phyloP scores from a whole-genome alignment of 2,329 filamentous ascomycete species.

The Phoma sp. region DNA sequence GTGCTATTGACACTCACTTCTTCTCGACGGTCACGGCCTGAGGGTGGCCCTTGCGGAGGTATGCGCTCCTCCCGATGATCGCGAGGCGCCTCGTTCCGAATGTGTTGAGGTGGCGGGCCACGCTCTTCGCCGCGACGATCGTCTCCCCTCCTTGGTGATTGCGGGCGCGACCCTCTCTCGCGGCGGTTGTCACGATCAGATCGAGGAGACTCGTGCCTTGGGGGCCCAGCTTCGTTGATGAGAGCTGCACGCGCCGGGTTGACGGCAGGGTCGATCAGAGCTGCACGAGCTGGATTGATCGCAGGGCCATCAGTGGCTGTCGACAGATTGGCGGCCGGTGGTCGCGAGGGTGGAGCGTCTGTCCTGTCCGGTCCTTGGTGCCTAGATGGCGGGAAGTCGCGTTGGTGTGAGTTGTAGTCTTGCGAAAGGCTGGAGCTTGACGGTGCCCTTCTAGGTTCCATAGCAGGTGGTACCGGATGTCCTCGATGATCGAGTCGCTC shows the following conservation, averaged over 20 bases:
- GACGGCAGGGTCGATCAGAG: conserved; percentile 47
- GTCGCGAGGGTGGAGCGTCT: conserved; percentile 28
- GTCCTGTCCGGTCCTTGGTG: conserved; percentile 34
- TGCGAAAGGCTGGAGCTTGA: conserved; percentile 29
- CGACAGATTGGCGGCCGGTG: conserved; percentile 18
- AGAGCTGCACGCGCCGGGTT: conserved; percentile 55
- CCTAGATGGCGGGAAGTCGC: conserved; percentile 30
- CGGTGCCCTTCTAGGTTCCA: conserved; percentile 34
- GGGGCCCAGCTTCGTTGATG: conserved; percentile 46
- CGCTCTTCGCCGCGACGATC: conserved; percentile 41
- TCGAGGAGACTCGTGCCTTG: conserved; percentile 36
- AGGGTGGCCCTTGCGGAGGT: conserved; percentile 26
- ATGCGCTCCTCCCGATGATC: conserved; percentile 45
- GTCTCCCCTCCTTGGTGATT: conserved; percentile 38
- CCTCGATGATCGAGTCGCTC: conserved; percentile 43
- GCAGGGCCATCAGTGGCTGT: conserved; percentile 30
- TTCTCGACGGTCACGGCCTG: conserved; percentile 51
- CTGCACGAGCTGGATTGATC: conserved; percentile 56
- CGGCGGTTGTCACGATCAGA: conserved; percentile 40
- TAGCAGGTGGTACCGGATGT: conserved; percentile 25
- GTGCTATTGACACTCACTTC: conserved; percentile 46
- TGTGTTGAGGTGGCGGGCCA: conserved; percentile 28
- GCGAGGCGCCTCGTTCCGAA: conserved; percentile 33
- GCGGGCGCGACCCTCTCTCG: conserved; percentile 39
- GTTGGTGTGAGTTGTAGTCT: conserved; percentile 36